Conservation (phyloP, 2,329 filamentous ascomycete genomes). For the Lomentospora prolificans region DNA sequence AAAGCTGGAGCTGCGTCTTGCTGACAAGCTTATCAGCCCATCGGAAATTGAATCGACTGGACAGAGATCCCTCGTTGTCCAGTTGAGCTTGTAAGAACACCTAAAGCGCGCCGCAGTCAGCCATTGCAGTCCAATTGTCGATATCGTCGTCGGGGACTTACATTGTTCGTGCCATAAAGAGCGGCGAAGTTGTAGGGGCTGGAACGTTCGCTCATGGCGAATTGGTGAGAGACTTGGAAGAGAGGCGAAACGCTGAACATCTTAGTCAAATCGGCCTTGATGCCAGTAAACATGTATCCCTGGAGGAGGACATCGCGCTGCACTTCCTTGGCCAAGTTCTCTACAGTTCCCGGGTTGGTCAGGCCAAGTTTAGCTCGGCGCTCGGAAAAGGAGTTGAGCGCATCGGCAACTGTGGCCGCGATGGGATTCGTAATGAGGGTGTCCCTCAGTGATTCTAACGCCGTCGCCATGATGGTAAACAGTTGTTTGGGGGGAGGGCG, state of each 20-base stretch:
- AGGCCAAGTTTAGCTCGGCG: constrained; percentile 81
- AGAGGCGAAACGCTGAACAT: constrained; percentile 86
- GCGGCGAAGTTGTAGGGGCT: constrained; percentile 93
- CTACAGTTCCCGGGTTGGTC: constrained; percentile 84
- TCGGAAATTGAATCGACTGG: constrained; percentile 85
- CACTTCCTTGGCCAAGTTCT: constrained; percentile 82
- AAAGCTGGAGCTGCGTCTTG: constrained; percentile 81
- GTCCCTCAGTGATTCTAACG: constrained; percentile 42
- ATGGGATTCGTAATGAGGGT: constrained; percentile 68
- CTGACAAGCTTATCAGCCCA: constrained; percentile 73
- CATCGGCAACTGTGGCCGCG: constrained; percentile 60
- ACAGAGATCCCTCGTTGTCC: constrained; percentile 83
- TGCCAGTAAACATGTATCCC: constrained; percentile 93
- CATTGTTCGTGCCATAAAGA: constrained; percentile 87
- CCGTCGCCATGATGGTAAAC: constrained; percentile 37
- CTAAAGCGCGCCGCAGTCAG: constrained; percentile 32
- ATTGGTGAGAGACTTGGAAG: constrained; percentile 96
- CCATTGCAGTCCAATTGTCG: not conserved
- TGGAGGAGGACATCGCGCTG: constrained; percentile 93
- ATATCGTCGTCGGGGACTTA: too few relatives aligned
- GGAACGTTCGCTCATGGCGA: constrained; percentile 86
- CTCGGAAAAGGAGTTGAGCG: constrained; percentile 72
- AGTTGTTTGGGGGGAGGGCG: not conserved
- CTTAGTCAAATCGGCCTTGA: constrained; percentile 94
- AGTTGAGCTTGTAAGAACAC: constrained; percentile 92